Evolutionary conservation across 2,329 filamentous ascomycete genomes (phyloP), one percentile per base, ranked within the genome.

Genomic region (Aureobasidium vineae): DNA sequence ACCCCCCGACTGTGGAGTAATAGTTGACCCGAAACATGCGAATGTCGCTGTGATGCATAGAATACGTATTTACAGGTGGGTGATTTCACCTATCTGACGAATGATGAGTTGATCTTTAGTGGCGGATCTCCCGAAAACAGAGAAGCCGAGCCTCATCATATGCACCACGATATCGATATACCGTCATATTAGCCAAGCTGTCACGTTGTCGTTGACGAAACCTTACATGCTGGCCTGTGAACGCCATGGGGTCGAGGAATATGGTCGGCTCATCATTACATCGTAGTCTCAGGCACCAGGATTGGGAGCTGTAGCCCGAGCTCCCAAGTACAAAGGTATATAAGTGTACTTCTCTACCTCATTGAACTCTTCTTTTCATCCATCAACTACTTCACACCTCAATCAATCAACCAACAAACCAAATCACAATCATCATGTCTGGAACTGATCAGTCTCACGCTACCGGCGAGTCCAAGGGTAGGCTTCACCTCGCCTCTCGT

Each of bases 401-500:
- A 52, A 47, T 38, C 41, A 52, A 38, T 19, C 36, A 47, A 36
- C 33, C 1, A 53, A 53, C 36, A 31, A n/a, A 43, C 7, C 60
- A 41, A 41, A 43, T n/a, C n/a, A 50, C 49, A 45, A 66, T n/a
- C 41, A 66, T 13, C 21, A 66, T 66, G 64, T 40, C 64, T 63
- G 63, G 63, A 47, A 66, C 45, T 31, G 43, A 59, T 45, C 64
- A 66, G 28, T 66, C 64, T 50, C 64, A 66, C 64, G 45, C 64
- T 23, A 21, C 38, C 54, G 64, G 64, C 23, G 64, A 21, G 45
- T 66, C 64, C 53, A 49, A 66, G 53, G 63, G 63, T 66, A 57
- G 2, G 28, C 26, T 21, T 23, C 33, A n/a, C 6, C n/a, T 31
- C 8, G 26, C 13, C 43, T 3, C 15, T 11, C 15, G n/a, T n/a